Evolutionary conservation across 805 yeast genomes (phyloP), one percentile per base, ranked within the genome.

Genomic region (Clavispora asparagi): DNA sequence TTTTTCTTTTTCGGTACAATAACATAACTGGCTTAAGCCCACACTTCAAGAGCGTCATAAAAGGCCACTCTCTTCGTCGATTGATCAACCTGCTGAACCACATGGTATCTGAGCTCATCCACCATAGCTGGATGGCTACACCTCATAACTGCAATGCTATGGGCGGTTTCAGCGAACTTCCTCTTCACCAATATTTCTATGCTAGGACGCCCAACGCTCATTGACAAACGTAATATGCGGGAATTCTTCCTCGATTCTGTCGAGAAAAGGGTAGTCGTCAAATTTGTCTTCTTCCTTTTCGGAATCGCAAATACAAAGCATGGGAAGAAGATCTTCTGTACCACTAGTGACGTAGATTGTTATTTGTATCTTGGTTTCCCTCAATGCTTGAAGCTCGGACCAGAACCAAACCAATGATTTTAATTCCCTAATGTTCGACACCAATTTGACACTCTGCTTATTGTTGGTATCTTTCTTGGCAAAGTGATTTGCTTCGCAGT

Each of bases 341-440:
- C n/a, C n/a, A n/a, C n/a, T n/a, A 1, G 78, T 74, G 33, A 74
- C 51, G 46, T 67, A 73, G 6, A 75, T 44, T 5, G 66, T 65
- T 9, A 65, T 52, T 4, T 65, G 61, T 47, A 59, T 63, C 43
- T 52, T 55, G 14, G 56, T 57, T n/a, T 42, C 42, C 17, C 46
- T 41, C 30, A 64, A 45, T 10, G 44, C 43, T 39, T 46, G 50
- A 39, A 67, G 51, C 33, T 65, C 64, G 4, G 57, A 43, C 32
- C 41, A 41, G 49, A 65, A 57, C 67, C 65, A 60, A 14, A 49
- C 42, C 27, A 67, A 46, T 35, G 58, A 60, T 42, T 28, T 50
- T 36, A 42, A 59, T 25, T 49, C 59, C 41, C 59, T 44, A 13
- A 60, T 45, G 10, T 64, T 58, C 71, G 70, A 64, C 13, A 56